Base-by-base conservation (phyloP, 2,329 filamentous ascomycete genomes). In the Sporothrix pseudoabietina region DNA sequence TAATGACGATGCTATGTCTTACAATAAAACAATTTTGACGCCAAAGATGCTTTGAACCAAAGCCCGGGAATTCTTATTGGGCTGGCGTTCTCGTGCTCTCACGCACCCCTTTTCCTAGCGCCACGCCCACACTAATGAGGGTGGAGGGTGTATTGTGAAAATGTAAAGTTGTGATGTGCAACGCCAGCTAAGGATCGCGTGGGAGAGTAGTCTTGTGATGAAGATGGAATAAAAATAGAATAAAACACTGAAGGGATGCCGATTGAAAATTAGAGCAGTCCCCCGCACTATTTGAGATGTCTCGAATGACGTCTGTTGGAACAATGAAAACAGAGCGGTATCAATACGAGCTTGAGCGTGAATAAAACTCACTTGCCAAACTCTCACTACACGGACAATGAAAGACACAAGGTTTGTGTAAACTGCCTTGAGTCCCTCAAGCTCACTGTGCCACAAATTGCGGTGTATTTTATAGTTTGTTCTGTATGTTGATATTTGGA, bases 1-100 rank as follows among this genome's bases (percentile, higher is more conserved):
- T 52, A 26, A 68, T 68, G 65, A 68, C 65, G 65, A 49, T 68
- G 41, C 4, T 2, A 49, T 68, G 44, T 52, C 65, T 22, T 35
- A 52, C 26, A 68, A 4, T 1, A 12, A 16, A 49, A 52, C 12
- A 39, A 30, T 19, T 16, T 4, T 16, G 61, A 30, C 39, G 61
- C 61, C 61, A 66, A 22, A 30, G 7, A 30, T 30, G 10, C 39
- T 16, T 22, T 47, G 35, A 30, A 22, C 61, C 7, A 39, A 16
- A 3, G 2, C 8, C 39, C 10, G 22, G n/a, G 39, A 30, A 22
- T 55, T 55, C 6, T 22, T 66, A 59, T 35, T 35, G 55, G 55
- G 14, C 16, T 59, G 55, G 55, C 26, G 4, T 19, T 66, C 7
- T 66, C 61, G 32, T 10, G 35, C 35, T 44, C 52, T 49, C 44